phyloP scores from a whole-genome alignment of 2,329 filamentous ascomycete genomes.

The Ceratocystis eucalypticola region DNA sequence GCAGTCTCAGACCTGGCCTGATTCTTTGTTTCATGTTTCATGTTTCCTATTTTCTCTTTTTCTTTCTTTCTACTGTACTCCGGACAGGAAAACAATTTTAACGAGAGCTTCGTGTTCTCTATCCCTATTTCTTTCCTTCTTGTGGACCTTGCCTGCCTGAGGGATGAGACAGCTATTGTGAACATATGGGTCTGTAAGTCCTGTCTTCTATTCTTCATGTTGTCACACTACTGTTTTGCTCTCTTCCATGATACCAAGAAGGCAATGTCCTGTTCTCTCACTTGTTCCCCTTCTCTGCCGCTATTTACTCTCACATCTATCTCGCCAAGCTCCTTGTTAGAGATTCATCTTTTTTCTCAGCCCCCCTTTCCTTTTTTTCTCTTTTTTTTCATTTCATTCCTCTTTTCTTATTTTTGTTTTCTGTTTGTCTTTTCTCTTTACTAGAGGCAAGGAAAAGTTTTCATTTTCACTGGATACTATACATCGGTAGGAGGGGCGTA shows the following conservation, averaged over 20 bases:
- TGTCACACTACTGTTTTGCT: neutral
- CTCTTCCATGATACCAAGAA: neutral
- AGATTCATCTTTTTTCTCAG: neutral
- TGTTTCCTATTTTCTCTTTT: slow-evolving; percentile 9
- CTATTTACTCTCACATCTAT: slow-evolving; percentile 7
- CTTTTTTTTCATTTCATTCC: slow-evolving; percentile 2
- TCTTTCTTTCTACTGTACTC: neutral
- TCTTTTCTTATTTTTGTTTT: neutral
- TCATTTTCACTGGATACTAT: slow-evolving; percentile 4
- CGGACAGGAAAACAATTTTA: neutral
- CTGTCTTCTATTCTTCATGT: neutral
- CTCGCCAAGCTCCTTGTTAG: neutral
- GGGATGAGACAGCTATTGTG: neutral
- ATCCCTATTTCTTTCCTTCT: neutral
- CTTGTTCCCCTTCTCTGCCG: neutral
- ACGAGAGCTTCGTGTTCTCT: neutral
- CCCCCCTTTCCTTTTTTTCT: neutral
- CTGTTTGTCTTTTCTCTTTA: neutral
- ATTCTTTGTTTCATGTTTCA: neutral
- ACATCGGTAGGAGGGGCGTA: slow-evolving; percentile 5
- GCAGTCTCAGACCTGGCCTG: slow-evolving; percentile 9
- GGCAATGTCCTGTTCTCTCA: neutral
- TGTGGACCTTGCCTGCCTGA: neutral
- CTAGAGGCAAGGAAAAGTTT: slow-evolving; percentile 6
- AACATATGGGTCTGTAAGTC: neutral